phyloP scores from a whole-genome alignment of 1,284 basidiomycete genomes.

The Veloporphyrellus conicus region DNA sequence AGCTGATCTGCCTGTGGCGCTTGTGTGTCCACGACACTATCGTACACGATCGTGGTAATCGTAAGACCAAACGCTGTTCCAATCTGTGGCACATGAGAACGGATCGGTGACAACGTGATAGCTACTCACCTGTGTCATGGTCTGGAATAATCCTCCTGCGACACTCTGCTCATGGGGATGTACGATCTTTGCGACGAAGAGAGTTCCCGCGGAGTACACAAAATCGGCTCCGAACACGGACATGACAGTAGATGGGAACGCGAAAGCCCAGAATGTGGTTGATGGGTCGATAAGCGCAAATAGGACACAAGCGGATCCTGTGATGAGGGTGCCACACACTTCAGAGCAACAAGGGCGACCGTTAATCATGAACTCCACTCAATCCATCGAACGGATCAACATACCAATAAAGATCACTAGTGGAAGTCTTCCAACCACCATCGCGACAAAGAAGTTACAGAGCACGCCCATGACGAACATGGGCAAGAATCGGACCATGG shows the following conservation, averaged over 20 bases:
- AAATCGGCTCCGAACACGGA: conserved; percentile 78
- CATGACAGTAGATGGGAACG: conserved; percentile 73
- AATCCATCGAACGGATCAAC: conserved; percentile 13
- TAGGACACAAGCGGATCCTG: conserved; percentile 61
- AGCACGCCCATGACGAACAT: conserved; percentile 67
- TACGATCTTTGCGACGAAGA: conserved; percentile 74
- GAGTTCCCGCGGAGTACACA: conserved; percentile 67
- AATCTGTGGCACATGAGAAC: conserved; percentile 39
- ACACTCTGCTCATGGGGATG: conserved; percentile 74
- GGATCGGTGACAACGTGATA: neutral
- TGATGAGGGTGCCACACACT: conserved; percentile 59
- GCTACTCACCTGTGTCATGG: conserved; percentile 59
- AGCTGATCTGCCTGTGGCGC: conserved; percentile 39
- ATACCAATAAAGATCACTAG: conserved; percentile 54
- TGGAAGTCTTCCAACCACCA: conserved; percentile 55
- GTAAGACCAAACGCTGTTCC: conserved; percentile 75
- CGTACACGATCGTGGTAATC: conserved; percentile 69
- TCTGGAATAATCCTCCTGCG: conserved; percentile 73
- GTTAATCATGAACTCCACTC: neutral
- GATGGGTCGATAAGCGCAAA: conserved; percentile 66
- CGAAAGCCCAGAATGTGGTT: conserved; percentile 72
- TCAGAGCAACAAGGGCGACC: neutral
- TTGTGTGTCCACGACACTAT: conserved; percentile 41
- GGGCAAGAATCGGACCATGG: conserved; percentile 76
- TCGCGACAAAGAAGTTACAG: conserved; percentile 67